phyloP scores from a whole-genome alignment of 208 protist species.

The Trypanosomatidae sp. region DNA sequence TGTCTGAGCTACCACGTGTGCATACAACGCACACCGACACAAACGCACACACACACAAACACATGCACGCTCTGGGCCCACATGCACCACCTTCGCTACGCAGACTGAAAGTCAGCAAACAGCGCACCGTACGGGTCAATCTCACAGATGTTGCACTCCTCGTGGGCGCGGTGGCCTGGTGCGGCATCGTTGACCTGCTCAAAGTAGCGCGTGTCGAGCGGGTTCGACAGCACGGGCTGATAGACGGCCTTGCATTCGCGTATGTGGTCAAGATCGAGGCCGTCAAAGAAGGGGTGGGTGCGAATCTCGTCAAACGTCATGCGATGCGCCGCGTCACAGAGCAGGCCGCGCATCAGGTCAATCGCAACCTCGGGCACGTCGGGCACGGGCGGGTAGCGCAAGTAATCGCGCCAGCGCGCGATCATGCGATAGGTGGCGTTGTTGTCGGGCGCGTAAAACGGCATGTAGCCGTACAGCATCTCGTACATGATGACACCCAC shows the following conservation, averaged over 20 bases:
- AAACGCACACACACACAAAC: too few species aligned
- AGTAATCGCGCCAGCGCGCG: slow-evolving; percentile 83
- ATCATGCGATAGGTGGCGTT: slow-evolving; percentile 92
- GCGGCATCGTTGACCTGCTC: slow-evolving; percentile 53
- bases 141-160: slow-evolving; percentile 43
- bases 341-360: slow-evolving; percentile 85
- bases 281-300: slow-evolving; percentile 67
- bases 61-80: too few species aligned
- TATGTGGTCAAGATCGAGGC: slow-evolving; percentile 51
- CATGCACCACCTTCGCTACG: too few species aligned
- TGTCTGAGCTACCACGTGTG: too few species aligned
- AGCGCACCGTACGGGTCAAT: slow-evolving; percentile 76
- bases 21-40: too few species aligned
- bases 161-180: slow-evolving; percentile 8
- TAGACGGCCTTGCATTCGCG: slow-evolving; percentile 44
- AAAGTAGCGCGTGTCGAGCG: slow-evolving; percentile 84
- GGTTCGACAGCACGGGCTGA: slow-evolving; percentile 46
- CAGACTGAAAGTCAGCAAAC: slow-evolving; percentile 81
- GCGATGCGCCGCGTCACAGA: slow-evolving; percentile 76
- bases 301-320: slow-evolving; percentile 70
- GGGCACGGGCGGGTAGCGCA: slow-evolving; percentile 78
- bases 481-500: slow-evolving; percentile 97
- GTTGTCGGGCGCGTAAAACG: slow-evolving; percentile 90
- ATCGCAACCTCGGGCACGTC: slow-evolving; percentile 76
- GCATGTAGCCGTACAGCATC: slow-evolving; percentile 94